phyloP scores from a whole-genome alignment of 176 grass and related monocot genomes.

The Aegilops sharonensis region DNA sequence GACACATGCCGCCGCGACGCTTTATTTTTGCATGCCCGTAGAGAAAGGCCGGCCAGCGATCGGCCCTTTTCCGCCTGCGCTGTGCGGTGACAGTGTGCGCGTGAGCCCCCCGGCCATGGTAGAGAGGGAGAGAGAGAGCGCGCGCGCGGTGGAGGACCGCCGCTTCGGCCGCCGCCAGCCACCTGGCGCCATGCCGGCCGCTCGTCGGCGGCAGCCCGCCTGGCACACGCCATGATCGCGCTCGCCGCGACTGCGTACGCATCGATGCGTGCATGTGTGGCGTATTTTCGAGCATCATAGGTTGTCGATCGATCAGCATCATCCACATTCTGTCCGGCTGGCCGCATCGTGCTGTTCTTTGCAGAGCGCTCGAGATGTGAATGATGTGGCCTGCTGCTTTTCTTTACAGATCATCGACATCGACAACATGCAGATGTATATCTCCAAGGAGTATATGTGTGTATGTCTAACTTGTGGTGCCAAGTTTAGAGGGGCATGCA shows the following conservation, averaged over 20 bases:
- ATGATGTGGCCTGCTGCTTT: background rate
- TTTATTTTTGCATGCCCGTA: conserved; percentile 15
- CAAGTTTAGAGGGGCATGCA: background rate
- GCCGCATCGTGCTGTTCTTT: background rate
- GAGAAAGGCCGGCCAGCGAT: background rate
- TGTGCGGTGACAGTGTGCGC: background rate
- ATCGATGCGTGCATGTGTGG: background rate
- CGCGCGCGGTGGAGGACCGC: background rate
- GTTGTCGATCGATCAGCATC: background rate
- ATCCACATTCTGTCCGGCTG: background rate
- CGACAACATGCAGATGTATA: too few relatives aligned
- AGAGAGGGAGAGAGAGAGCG: background rate
- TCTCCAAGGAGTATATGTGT: too few relatives aligned
- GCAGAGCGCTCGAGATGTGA: conserved; percentile 13
- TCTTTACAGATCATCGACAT: conserved; percentile 15
- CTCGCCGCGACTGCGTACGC: background rate
- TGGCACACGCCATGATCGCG: background rate
- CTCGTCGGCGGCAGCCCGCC: conserved; percentile 16
- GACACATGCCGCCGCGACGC: background rate
- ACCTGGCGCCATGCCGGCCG: conserved; percentile 30
- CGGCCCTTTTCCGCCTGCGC: too few relatives aligned
- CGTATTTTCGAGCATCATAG: conserved; percentile 17
- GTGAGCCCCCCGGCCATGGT: background rate
- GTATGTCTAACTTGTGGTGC: too few relatives aligned
- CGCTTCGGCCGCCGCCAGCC: background rate